A percentile compares a stretch with the other conserved stretches of the same genome.
Conservation (phyloP, 2,329 filamentous ascomycete genomes). For the Cercospora sp. region DNA sequence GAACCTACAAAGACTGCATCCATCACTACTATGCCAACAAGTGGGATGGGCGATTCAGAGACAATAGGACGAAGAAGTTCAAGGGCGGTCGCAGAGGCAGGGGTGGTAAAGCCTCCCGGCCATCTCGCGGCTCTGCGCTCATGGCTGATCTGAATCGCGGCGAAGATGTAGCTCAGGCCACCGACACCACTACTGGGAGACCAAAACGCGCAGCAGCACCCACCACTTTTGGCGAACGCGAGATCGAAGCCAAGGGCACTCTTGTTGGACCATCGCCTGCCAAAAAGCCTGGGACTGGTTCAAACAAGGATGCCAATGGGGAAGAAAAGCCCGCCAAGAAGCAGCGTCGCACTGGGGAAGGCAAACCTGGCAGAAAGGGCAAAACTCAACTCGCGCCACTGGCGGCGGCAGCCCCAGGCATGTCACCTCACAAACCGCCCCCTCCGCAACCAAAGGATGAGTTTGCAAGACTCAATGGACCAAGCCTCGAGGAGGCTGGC, state of each 20-base stretch:
- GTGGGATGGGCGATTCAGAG: conserved; percentile 72
- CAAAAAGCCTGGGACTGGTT: conserved; percentile 38
- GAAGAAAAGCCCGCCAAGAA: conserved; percentile 41
- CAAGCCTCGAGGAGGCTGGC: conserved; percentile 38
- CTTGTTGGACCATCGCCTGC: conserved; percentile 57
- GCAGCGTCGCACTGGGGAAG: conserved; percentile 36
- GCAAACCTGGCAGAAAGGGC: conserved; percentile 41
- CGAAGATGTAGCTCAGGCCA: conserved; percentile 37
- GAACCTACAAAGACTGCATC: conserved; percentile 77
- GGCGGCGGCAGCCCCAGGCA: conserved; percentile 33
- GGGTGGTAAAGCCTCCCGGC: conserved; percentile 52
- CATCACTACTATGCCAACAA: conserved; percentile 84
- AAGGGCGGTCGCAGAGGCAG: conserved; percentile 37
- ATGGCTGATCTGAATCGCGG: conserved; percentile 62
- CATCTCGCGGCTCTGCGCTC: conserved; percentile 55
- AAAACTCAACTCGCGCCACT: conserved; percentile 44
- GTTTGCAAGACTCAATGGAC: conserved; percentile 19
- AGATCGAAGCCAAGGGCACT: conserved; percentile 62
- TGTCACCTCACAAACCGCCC: conserved; percentile 39
- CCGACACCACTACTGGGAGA: conserved; percentile 50
- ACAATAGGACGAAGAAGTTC: conserved; percentile 62
- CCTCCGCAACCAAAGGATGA: conserved; percentile 36
- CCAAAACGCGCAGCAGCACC: conserved; percentile 62
- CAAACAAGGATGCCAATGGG: conserved; percentile 33
- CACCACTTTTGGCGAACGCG: conserved; percentile 68